phyloP scores from a whole-genome alignment of 2,329 filamentous ascomycete species.

The Nothophaeocryptopus gaeumannii region DNA sequence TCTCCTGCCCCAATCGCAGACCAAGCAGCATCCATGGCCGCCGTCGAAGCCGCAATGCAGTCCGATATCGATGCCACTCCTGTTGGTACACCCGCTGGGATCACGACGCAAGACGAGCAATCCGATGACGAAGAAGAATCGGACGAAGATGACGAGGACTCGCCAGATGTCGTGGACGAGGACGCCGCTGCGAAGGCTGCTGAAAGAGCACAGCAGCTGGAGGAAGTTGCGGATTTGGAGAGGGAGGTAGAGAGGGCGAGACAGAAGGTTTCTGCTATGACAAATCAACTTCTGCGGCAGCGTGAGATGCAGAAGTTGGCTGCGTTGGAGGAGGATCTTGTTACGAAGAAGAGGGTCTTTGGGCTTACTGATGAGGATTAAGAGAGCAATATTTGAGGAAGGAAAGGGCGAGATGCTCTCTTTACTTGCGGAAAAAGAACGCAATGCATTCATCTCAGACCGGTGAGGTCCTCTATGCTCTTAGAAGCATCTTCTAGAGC shows the following conservation, averaged over 20 bases:
- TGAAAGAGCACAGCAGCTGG: conserved; percentile 47
- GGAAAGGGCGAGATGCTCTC: too few species aligned
- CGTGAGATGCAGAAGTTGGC: conserved; percentile 50
- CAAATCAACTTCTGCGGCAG: conserved; percentile 49
- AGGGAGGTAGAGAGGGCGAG: conserved; percentile 45
- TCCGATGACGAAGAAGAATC: conserved; percentile 44
- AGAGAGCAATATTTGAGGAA: neutral
- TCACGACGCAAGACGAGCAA: conserved; percentile 28
- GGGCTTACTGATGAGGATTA: conserved; percentile 33
- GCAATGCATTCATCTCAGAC: too few species aligned
- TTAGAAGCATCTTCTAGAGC: too few species aligned
- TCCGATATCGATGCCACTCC: conserved; percentile 24
- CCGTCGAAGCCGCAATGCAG: conserved; percentile 22
- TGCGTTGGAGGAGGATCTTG: conserved; percentile 52
- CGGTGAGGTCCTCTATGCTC: too few species aligned
- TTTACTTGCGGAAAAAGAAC: too few species aligned
- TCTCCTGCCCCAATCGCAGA: conserved; percentile 30
- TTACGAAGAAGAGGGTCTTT: conserved; percentile 50
- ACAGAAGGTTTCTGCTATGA: conserved; percentile 39
- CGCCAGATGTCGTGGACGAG: conserved; percentile 48
- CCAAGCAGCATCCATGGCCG: conserved; percentile 27
- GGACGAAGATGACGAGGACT: conserved; percentile 46
- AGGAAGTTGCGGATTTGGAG: conserved; percentile 57
- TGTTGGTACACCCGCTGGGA: conserved; percentile 21
- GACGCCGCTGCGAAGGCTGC: conserved; percentile 50